Evolutionary conservation across 371 early-diverging fungal species (phyloP).

Genomic region (Apophysomyces sp.): DNA sequence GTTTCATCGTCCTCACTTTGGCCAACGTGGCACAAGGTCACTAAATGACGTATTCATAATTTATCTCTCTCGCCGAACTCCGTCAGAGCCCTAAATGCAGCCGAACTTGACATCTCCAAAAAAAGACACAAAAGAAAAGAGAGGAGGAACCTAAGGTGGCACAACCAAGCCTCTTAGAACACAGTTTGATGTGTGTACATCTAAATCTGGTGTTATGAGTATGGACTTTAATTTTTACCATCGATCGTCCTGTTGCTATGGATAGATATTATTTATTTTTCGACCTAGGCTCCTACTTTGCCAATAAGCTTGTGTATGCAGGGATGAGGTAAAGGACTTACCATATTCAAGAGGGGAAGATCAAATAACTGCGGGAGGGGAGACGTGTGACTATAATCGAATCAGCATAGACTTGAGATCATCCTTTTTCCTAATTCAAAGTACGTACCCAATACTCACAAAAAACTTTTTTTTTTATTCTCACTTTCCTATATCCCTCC

Average conservation of each 20-base stretch:
- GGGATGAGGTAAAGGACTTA: neutral
- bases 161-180: too few species aligned
- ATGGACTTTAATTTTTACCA: too few species aligned
- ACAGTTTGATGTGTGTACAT: too few species aligned
- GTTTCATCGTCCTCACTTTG: neutral
- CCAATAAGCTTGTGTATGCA: neutral
- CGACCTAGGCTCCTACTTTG: too few species aligned
- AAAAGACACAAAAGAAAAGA: neutral
- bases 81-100: neutral
- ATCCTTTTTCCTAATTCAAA: neutral
- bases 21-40: neutral
- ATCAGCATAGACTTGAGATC: neutral
- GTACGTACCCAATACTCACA: neutral
- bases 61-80: neutral
- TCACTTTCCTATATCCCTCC: neutral
- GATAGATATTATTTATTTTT: too few species aligned
- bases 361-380: neutral
- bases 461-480: neutral
- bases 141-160: too few species aligned
- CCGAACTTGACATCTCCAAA: neutral
- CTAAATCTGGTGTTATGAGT: too few species aligned
- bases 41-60: neutral
- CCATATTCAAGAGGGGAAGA: neutral
- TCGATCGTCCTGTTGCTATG: too few species aligned
- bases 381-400: neutral